Base-by-base conservation (phyloP, 257 asterid species). In the Nicotiana undulata region DNA sequence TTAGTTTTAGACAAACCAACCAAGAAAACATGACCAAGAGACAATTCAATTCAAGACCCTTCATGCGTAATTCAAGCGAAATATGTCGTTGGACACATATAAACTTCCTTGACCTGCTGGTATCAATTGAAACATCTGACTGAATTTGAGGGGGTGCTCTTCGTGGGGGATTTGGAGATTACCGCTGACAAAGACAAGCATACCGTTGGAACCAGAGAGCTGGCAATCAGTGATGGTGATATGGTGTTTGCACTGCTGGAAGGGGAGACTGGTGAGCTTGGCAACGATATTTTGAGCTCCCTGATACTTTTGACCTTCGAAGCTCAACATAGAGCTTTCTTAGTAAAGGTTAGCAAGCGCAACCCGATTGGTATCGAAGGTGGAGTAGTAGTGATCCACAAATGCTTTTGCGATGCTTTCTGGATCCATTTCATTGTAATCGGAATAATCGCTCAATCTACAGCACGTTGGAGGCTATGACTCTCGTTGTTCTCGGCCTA, bases 61-160 rank as follows among this genome's bases (percentile, higher is more conserved):
- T 91, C 89, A 94, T 18, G 97, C 98, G 64, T 94, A 94, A 77
- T 93, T 94, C 87, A 94, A 84, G 85, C 98, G 97, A 90, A 94
- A 94, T 60, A 94, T 91, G 90, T 94, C 98, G 46, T 94, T 94
- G 75, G 80, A 83, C 87, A 94, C 98, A 5, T 91, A 94, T 86
- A 89, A 93, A 92, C 94, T 91, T 82, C 93, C 98, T 83, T 85
- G 93, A 58, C 91, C 88, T n/a, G 97, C 90, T 26, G 98, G 97
- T 88, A 94, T 89, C 93, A 94, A 86, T 77, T 94, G 98, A 87
- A 94, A 94, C 98, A 94, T 88, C 98, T 85, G 88, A 68, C 85
- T 85, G 24, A 90, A 89, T 65, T 86, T 89, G 68, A 88, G 90
- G 28, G 89, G 72, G 83, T 89, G 90, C 37, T 83, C 85, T 78